Base-by-base conservation (phyloP, 1,139 yeast genomes). In the Hyphopichia pseudoburtonii region DNA sequence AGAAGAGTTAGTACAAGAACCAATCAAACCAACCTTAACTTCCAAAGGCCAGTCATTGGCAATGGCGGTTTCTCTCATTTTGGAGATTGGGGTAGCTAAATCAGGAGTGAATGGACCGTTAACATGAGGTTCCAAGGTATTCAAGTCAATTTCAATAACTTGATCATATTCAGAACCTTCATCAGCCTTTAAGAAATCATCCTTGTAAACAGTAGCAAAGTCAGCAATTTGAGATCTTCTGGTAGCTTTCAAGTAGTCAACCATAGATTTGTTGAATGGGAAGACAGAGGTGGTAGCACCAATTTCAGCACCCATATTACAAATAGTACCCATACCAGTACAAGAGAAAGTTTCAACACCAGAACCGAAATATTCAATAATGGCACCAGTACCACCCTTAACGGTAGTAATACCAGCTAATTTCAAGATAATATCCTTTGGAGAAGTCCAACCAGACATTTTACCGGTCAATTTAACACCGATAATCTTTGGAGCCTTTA, bases 21-120 rank as follows among this genome's bases (percentile, higher is more conserved):
- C 98, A 62, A 92, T 92, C 68, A 92, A 80, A 73, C 96, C 96
- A 57, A 88, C 98, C 74, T 80, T 85, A 51, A 90, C 94, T 55
- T 87, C 95, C 59, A 78, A 66, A 52, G 98, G 98, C 97, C 97
- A 92, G 65, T 77, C 88, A 66, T 89, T 79, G 60, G 85, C 82
- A 55, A 78, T 75, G 44, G 96, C 96, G 57, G 83, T 86, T 58
- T 86, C 94, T 73, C 80, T 85, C 80, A 90, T 76, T 79, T 87
- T 82, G 54, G 97, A 88, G 66, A 92, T 77, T 64, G 97, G 97
- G 48, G 97, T 92, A 50, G 97, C 95, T 70, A 92, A 81, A 80
- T 92, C 98, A 64, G 98, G 98, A 51, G 98, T 92, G 81, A 90
- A 92, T 55, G 98, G 98, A 75, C 98, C 98, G 73, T 92, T 92